Conservation (phyloP, 768 basidiomycete species). For the Calvatia gigantea region DNA sequence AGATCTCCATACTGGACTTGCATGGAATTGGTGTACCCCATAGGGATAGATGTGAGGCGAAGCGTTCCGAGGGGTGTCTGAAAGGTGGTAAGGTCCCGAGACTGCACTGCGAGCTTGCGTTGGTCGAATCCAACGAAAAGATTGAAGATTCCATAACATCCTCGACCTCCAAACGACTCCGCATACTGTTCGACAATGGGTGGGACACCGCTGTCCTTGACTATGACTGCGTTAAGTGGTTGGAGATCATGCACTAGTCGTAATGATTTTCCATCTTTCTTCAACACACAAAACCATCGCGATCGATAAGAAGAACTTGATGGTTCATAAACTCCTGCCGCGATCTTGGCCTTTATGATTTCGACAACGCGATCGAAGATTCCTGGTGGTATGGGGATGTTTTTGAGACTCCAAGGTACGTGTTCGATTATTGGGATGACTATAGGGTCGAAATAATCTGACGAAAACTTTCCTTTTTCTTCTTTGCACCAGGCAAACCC, state of each 20-base stretch:
- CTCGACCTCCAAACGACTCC: slow-evolving; percentile 15
- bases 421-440: slow-evolving; percentile 26
- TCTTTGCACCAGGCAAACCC: slow-evolving; percentile 30
- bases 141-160: slow-evolving; percentile 18
- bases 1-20: slow-evolving; percentile 32
- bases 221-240: slow-evolving; percentile 17
- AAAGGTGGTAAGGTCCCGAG: slow-evolving; percentile 37
- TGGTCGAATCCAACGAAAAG: slow-evolving; percentile 31
- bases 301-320: slow-evolving; percentile 13
- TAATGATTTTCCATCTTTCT: slow-evolving; percentile 17
- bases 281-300: slow-evolving; percentile 18
- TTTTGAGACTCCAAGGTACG: slow-evolving; percentile 26
- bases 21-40: slow-evolving; percentile 27
- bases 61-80: slow-evolving; percentile 29
- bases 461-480: slow-evolving; percentile 24
- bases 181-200: slow-evolving; percentile 15
- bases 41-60: slow-evolving; percentile 29
- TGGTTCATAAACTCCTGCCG: slow-evolving; percentile 10
- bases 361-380: slow-evolving; percentile 21
- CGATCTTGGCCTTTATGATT: slow-evolving; percentile 22
- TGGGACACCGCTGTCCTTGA: slow-evolving; percentile 16
- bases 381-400: slow-evolving; percentile 30
- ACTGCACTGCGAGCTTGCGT: slow-evolving; percentile 22
- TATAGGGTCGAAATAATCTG: slow-evolving; percentile 22
- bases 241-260: slow-evolving; percentile 19